Base-by-base conservation (phyloP, 2,329 filamentous ascomycete species). In the Dactylellina cionopaga region DNA sequence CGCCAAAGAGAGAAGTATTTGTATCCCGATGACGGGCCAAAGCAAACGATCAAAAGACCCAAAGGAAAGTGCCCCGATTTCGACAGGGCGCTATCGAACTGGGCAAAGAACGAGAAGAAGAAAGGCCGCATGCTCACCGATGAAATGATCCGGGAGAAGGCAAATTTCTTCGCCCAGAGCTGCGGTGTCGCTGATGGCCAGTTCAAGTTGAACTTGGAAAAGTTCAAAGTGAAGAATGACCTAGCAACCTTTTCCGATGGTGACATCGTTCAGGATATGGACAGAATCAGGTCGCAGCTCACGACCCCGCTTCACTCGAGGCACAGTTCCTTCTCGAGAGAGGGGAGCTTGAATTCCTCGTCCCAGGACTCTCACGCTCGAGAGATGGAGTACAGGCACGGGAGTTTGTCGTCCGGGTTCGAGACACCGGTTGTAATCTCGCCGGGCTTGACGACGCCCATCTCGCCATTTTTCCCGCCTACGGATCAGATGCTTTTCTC, bases 1-100 rank as follows among this genome's bases (percentile, higher is more conserved):
- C 89, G 94, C 59, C 90, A 96, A 78, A 96, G 94, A 82, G 95
- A 99, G 75, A 95, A 96, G 80, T 98, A 96, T 81, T 85, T 98
- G 13, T 90, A 89, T 78, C 88, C 88, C 59, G 91, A 91, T 78
- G 92, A 92, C 80, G 90, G 89, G 76, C 92, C 85, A 79, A 87
- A 86, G 76, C 94, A 92, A 44, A 91, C 92, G 4, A 86, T 90
- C 75, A 96, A 95, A 80, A 89, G 90, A 76, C 84, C 86, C 65
- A 96, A 96, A 82, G 89, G 91, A 58, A 95, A 94, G 80, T 90
- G 87, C 49, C 92, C 92, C 9, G 93, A 98, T 81, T 93, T 98
- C 77, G 95, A 98, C 80, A 89, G 92, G 78, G 92, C 94, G 1
- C 85, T 99, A 39, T 87, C 90, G 47, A 93, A 92, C 78, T 98